Evolutionary conservation across 2,329 filamentous ascomycete genomes (phyloP).

Genomic region (Tympanopsis confertula): DNA sequence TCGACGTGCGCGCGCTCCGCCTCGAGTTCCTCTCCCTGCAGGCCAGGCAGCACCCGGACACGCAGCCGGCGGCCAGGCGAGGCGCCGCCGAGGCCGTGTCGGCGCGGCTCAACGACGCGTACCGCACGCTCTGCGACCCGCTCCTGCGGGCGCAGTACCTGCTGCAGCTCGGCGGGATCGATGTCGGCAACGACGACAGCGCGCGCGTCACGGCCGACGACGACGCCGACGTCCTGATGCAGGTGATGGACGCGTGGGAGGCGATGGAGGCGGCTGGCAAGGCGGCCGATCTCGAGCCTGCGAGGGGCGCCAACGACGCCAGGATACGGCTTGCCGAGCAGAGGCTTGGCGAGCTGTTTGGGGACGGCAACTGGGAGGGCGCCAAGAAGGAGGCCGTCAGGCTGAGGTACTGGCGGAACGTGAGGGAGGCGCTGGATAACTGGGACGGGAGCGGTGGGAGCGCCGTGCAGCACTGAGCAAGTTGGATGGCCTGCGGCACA

Average conservation of each 20-base stretch:
- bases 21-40: conserved; percentile 82
- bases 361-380: conserved; percentile 46
- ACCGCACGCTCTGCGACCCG: neutral
- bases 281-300: conserved; percentile 49
- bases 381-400: conserved; percentile 65
- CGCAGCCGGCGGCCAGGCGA: conserved; percentile 35
- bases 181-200: conserved; percentile 69
- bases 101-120: conserved; percentile 71
- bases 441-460: no score
- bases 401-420: conserved; percentile 83
- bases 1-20: conserved; percentile 60
- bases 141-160: neutral
- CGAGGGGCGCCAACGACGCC: conserved; percentile 56
- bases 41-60: conserved; percentile 62
- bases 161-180: conserved; percentile 52
- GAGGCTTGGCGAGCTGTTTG: conserved; percentile 53
- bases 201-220: conserved; percentile 59
- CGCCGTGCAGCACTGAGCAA: no score
- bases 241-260: conserved; percentile 72
- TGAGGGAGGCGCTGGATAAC: conserved; percentile 65
- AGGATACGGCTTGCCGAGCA: conserved; percentile 54
- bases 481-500: no score
- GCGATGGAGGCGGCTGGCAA: conserved; percentile 57
- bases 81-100: conserved; percentile 64
- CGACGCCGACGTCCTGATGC: conserved; percentile 60